Evolutionary conservation across 2,329 filamentous ascomycete genomes (phyloP).

Genomic region (Coleophoma cylindrospora): DNA sequence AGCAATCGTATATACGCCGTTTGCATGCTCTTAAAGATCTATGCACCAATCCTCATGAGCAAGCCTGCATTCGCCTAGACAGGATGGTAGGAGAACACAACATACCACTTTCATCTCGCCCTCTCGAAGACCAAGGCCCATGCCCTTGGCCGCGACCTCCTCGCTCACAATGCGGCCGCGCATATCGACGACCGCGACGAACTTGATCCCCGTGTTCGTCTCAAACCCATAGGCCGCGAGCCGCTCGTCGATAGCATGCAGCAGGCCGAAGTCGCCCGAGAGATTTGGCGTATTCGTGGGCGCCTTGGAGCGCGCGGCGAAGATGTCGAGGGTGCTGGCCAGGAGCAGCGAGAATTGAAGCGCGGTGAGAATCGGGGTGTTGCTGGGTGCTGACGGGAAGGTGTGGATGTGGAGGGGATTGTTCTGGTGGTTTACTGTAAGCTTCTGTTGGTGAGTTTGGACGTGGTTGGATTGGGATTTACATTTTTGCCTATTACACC

Average conservation of each 20-base stretch:
- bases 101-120: conserved; percentile 80
- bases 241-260: conserved; percentile 91
- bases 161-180: conserved; percentile 50
- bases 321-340: conserved; percentile 88
- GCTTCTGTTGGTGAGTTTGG: not conserved
- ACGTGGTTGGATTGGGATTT: conserved; percentile 25
- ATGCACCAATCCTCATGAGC: conserved; percentile 8
- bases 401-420: conserved; percentile 92
- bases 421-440: conserved; percentile 56
- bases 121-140: conserved; percentile 65
- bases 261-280: conserved; percentile 82
- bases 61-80: not conserved
- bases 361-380: conserved; percentile 56
- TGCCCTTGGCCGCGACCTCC: conserved; percentile 15
- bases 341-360: conserved; percentile 90
- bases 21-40: conserved; percentile 88
- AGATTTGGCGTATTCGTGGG: conserved; percentile 45
- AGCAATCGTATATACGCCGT: conserved; percentile 84
- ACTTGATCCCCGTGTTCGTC: conserved; percentile 90
- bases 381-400: conserved; percentile 64
- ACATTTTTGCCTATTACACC: conserved; percentile 93
- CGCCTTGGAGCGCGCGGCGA: conserved; percentile 75
- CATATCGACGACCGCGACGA: conserved; percentile 89
- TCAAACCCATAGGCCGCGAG: conserved; percentile 93
- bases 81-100: conserved; percentile 10